phyloP scores from a whole-genome alignment of 2,329 filamentous ascomycete genomes.

The Trichoderma lentiforme region DNA sequence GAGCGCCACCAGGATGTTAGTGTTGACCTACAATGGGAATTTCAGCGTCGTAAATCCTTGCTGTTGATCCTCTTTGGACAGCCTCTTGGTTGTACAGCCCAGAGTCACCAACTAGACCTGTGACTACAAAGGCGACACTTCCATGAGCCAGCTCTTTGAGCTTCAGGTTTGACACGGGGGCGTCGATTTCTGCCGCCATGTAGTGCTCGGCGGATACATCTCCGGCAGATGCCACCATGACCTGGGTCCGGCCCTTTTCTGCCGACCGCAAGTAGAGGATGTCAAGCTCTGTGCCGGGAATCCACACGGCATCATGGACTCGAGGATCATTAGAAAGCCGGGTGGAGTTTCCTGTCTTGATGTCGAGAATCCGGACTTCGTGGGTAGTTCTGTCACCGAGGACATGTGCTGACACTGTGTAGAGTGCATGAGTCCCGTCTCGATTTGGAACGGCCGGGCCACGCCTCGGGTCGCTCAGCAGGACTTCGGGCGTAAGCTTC shows the following conservation, averaged over 20 bases:
- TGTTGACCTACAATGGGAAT: constrained; percentile 26
- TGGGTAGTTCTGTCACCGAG: constrained; percentile 32
- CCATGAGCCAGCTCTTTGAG: constrained; percentile 34
- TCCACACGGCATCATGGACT: constrained; percentile 36
- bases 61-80: constrained; percentile 27
- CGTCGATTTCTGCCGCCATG: constrained; percentile 32
- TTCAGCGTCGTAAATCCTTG: constrained; percentile 34
- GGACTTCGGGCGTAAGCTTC: constrained; percentile 33
- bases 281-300: constrained; percentile 28
- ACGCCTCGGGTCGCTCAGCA: constrained; percentile 31
- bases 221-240: constrained; percentile 30
- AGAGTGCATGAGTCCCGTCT: constrained; percentile 40
- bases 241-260: constrained; percentile 31
- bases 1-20: background rate
- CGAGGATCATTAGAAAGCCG: constrained; percentile 28
- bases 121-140: constrained; percentile 35
- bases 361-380: constrained; percentile 34
- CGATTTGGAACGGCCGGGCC: constrained; percentile 38
- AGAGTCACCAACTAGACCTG: constrained; percentile 34
- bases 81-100: constrained; percentile 33
- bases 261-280: constrained; percentile 22
- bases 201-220: constrained; percentile 24
- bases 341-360: constrained; percentile 29
- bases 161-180: constrained; percentile 33
- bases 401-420: constrained; percentile 38